These are phyloP conservation scores for Dicorynia guianensis DNA, from an alignment of 306 rosid species.

Conservation along the genomic window DNA sequence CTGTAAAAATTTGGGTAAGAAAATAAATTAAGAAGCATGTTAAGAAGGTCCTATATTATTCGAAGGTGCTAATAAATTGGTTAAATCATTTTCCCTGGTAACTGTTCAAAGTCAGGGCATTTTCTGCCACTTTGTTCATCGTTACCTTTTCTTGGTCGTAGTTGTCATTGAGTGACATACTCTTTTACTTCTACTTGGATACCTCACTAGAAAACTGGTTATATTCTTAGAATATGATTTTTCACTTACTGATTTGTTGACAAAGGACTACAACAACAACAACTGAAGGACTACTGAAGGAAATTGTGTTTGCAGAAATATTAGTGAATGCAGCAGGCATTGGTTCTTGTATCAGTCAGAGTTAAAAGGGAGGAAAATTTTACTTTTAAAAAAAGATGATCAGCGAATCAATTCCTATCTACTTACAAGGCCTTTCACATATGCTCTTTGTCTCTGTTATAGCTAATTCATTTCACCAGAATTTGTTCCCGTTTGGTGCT, in stretches of 20 bases:
- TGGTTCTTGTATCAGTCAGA: background rate
- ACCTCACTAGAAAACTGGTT: background rate
- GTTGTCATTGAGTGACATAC: background rate
- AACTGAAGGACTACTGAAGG: background rate
- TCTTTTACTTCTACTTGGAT: background rate
- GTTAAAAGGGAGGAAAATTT: background rate
- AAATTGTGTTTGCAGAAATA: background rate
- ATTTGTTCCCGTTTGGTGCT: background rate
- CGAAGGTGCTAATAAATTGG: background rate
- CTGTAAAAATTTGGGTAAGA: background rate
- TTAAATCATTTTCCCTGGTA: too few relatives aligned
- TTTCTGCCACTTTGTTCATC: background rate
- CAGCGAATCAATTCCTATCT: background rate
- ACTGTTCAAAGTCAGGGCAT: background rate
- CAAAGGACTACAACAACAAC: background rate
- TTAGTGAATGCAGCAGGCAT: background rate
- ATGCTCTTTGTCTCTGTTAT: background rate
- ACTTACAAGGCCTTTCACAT: background rate
- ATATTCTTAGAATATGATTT: background rate
- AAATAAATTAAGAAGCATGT: background rate
- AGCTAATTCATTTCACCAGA: constrained; percentile 9
- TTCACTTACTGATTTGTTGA: background rate
- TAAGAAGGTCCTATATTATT: background rate
- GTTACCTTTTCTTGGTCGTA: too few relatives aligned
- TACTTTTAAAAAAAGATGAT: background rate